Base-by-base conservation (phyloP, 805 yeast species). In the Schwanniomyces vanrijiae region DNA sequence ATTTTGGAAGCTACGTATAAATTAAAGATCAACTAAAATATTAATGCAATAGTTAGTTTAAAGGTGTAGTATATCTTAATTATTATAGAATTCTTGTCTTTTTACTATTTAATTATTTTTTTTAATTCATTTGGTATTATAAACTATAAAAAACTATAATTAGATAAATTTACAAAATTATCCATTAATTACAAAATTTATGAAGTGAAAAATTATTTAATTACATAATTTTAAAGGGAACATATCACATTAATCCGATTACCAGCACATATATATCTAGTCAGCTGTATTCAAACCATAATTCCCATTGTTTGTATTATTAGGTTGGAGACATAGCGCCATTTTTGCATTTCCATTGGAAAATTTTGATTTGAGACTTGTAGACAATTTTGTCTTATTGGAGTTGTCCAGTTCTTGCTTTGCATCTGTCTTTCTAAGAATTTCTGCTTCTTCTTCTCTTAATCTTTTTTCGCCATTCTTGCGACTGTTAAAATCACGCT, bases 381-480 rank as follows among this genome's bases (percentile, higher is more conserved):
- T 37, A 3, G 55, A 43, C 13, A 53, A 42, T 34, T 53, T 52
- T 40, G 43, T 45, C 22, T 46, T 31, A 20, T n/a, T 35, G 9
- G 39, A 37, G 24, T 41, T 29, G 18, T 26, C 39, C 4, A 5
- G 25, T 13, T 38, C 19, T 14, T 38, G 28, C 13, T 22, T 22
- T 5, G 20, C 20, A 13, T 40, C 26, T 14, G 13, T 39, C n/a
- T 13, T n/a, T 19, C 19, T 22, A 20, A 8, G 26, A 5, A 22
- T 41, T 11, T 44, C 54, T 1, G 40, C 49, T 2, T 44, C 48
- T 20, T 46, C 56, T n/a, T 58, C 61, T 16, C 60, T 46, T 5
- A 52, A 54, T 39, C 62, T 45, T 44, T 58, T 59, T 22, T 46
- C 57, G 5, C 49, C 49, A 33, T 46, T 51, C 25, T 28, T 35